Evolutionary conservation across 805 yeast species (phyloP), one percentile per base, ranked within the genome.

Genomic region (Hanseniaspora pseudoguilliermondii): DNA sequence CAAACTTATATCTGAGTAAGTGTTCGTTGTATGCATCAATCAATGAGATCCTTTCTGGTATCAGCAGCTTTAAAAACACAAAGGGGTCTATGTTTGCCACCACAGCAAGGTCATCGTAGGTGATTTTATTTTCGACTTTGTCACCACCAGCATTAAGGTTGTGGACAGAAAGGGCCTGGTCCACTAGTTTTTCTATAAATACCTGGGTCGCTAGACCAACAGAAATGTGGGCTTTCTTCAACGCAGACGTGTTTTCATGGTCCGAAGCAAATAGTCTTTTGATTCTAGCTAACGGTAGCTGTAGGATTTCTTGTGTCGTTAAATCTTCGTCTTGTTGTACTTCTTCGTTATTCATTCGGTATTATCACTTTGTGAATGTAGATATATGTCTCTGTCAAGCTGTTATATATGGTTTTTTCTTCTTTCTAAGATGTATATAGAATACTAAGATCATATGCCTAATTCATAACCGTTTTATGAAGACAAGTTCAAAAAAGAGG

Each of bases 181-280:
- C 60, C 6, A 62, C 59, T 6, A 66, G 50, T 3, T 57, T 56
- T 39, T 65, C 62, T 0, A 66, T 56, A 38, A 66, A 63, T 5
- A 59, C 52, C 48, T 65, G 66, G 1, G 66, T 64, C 3, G 67
- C 64, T 50, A 65, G 60, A 5, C 66, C 64, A 0, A 64, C 60
- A 15, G 65, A 65, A 3, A 60, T 59, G 16, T 59, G 57, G 8
- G 67, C 68, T n/a, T 59, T 58, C 18, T 61, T 60, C 4, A 62
- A 47, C 10, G 66, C 62, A 6, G 61, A 57, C 51, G 60, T 57
- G 47, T 59, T 62, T 35, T 63, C 66, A 29, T 66, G 66, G 50
- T 66, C 68, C 23, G 61, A 61, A 44, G 59, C 61, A 23, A 68
- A 66, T 23, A 66, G 63, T 49, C 58, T 58, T 51, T 65, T 62